Evolutionary conservation across 495 filamentous ascomycete species (phyloP).

Genomic region (Trichoderma erinaceum): DNA sequence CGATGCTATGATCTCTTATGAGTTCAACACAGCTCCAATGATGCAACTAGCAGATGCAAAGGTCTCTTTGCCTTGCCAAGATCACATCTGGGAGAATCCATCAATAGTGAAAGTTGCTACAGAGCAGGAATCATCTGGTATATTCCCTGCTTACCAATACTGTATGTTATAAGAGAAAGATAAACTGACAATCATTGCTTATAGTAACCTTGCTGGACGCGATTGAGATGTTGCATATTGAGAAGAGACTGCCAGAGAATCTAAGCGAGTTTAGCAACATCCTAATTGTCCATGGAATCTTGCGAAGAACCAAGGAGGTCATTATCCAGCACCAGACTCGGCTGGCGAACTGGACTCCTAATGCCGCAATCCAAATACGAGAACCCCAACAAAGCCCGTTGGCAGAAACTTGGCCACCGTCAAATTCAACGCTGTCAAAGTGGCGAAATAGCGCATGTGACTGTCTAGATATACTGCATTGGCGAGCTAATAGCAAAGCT

Average conservation of each 20-base stretch:
- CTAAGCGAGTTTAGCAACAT: slow-evolving; percentile 45
- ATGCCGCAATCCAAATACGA: slow-evolving; percentile 19
- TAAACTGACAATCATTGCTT: background rate
- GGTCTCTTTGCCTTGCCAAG: background rate
- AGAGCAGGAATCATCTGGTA: background rate
- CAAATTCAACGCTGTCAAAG: slow-evolving; percentile 44
- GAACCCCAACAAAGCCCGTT: slow-evolving; percentile 25
- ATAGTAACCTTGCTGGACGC: slow-evolving; percentile 34
- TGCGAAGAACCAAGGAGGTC: background rate
- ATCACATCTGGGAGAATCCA: background rate
- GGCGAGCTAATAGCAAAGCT: slow-evolving; percentile 39
- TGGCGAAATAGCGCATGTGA: slow-evolving; percentile 54
- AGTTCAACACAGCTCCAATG: background rate
- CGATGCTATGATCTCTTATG: background rate
- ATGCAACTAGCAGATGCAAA: background rate
- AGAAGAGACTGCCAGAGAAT: slow-evolving; percentile 39
- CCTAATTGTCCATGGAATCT: slow-evolving; percentile 39
- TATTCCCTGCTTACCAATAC: no score
- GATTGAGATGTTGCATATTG: slow-evolving; percentile 43
- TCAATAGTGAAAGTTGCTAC: background rate
- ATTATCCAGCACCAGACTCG: background rate
- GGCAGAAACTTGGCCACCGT: slow-evolving; percentile 45
- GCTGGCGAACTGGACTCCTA: background rate
- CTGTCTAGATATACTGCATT: slow-evolving; percentile 50
- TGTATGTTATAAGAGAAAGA: background rate